Base-by-base conservation (phyloP, 306 rosid species). In the Leucaena leucocephala region DNA sequence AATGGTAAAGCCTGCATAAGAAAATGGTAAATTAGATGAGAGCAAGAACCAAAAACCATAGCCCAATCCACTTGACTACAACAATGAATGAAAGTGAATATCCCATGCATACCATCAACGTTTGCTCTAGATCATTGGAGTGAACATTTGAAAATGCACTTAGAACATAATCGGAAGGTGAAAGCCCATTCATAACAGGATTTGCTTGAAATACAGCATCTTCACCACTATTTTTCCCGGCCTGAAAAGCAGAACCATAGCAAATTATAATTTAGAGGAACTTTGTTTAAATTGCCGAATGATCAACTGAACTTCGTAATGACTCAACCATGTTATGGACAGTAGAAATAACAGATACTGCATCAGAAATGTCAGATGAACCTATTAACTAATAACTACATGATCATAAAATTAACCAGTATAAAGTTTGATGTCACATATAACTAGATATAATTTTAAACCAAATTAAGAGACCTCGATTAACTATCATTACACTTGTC, bases 71-170 rank as follows among this genome's bases (percentile, higher is more conserved):
- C 61, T 65, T 16, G 38, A 64, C 61, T 83, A 45, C 36, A 57
- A 46, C 65, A 66, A 27, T 52, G 21, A 74, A 87, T 40, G 66
- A 72, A 65, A 59, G 68, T 76, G 44, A 45, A 73, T 11, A 50
- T 66, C 58, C 42, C 63, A 57, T 22, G 71, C 91, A 54, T 91
- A 95, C 98, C 96, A 95, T 74, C 80, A 95, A 80, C 2, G 98
- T 88, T 84, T 92, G 97, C 86, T 91, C 98, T 63, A 95, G 85
- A 86, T 95, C 98, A 88, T 86, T 95, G 44, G 97, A 86, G 83
- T 77, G 97, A 72, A 95, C 89, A 83, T 70, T 82, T 74, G 97
- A 87, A 87, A 91, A 80, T 68, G 97, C 93, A 55, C 89, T 86
- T 39, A 95, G 92, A 86, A 92, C 86, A 76, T 84, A 92, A 72